Base-by-base conservation (phyloP, 306 rosid genomes). In the Rosa multiflora region DNA sequence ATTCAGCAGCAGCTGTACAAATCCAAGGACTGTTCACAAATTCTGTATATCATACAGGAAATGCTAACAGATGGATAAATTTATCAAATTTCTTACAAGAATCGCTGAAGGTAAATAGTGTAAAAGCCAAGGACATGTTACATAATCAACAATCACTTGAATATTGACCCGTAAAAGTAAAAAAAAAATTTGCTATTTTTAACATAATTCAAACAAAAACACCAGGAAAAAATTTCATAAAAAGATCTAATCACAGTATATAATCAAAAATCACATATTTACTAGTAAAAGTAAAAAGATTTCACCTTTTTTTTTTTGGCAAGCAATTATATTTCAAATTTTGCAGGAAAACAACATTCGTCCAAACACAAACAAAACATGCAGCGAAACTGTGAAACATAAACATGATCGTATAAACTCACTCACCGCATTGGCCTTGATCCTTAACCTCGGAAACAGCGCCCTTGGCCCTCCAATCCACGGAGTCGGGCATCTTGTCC, bases 371-470 rank as follows among this genome's bases (percentile, higher is more conserved):
- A 14, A n/a, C 9, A 79, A 55, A 61, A 12, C 35, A 37, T 13
- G 20, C n/a, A 29, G 4, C 10, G 26, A 13, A 49, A 29, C 32
- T 1, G 32, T 29, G 23, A 3, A 51, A n/a, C 39, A 75, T 13
- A 76, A 8, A 44, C 7, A 68, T 63, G 15, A 79, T 26, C 8
- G 67, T 62, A 26, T 6, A 59, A 70, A 76, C 92, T 83, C n/a
- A 76, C 92, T 83, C n/a, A 95, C 97, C 98, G 63, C 99, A 95
- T 79, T 88, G 96, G 79, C 97, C 99, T 87, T 95, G 99, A 88
- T 95, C 94, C 72, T 95, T 95, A 68, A 92, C 93, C 2, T 81
- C 84, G 52, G 62, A 48, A 56, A 95, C 96, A 0, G 94, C 99
- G 18, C 98, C 99, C 42, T 91, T 83, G 32, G 83, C 72, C 73